Percentiles rank a stretch among this genome's conserved stretches.
These are phyloP conservation scores for Skeletonema potamos DNA, from an alignment of 108 stramenopile species.

Conservation along the genomic window DNA sequence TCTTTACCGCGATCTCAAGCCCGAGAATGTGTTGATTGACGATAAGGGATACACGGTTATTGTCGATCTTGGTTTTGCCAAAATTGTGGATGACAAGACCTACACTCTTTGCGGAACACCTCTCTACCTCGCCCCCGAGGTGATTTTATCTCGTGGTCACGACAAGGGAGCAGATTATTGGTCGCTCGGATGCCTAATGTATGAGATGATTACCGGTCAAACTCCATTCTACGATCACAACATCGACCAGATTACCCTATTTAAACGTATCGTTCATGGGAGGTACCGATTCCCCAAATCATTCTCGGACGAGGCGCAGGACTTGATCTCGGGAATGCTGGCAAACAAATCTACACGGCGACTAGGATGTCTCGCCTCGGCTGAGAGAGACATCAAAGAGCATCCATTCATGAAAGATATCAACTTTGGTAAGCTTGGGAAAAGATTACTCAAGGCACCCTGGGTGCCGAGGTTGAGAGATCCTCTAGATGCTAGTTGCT, in stretches of 20 bases:
- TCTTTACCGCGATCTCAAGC: constrained; percentile 87
- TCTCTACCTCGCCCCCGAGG: constrained; percentile 85
- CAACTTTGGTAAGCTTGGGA: constrained; percentile 64
- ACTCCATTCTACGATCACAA: constrained; percentile 78
- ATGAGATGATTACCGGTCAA: constrained; percentile 82
- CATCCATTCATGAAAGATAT: constrained; percentile 78
- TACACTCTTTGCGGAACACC: constrained; percentile 98
- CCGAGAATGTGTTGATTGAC: constrained; percentile 91
- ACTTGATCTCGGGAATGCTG: constrained; percentile 58
- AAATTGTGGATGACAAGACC: constrained; percentile 79
- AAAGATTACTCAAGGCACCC: constrained; percentile 80
- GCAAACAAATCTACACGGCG: constrained; percentile 52
- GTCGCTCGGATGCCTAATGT: constrained; percentile 85
- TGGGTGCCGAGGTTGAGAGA: constrained; percentile 84
- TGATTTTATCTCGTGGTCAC: constrained; percentile 65
- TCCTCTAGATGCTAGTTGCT: constrained; percentile 75
- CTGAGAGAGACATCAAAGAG: constrained; percentile 58
- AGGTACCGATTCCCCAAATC: constrained; percentile 58
- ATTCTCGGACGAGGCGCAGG: constrained; percentile 47
- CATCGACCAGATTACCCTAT: constrained; percentile 85
- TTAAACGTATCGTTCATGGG: constrained; percentile 78
- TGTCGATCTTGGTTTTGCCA: constrained; percentile 92
- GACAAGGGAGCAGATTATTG: constrained; percentile 91
- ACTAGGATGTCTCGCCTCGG: constrained; percentile 61
- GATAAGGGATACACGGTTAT: constrained; percentile 88